Percentiles rank a stretch among this genome's conserved stretches.
phyloP scores from a whole-genome alignment of 805 yeast species.

The Barnettozyma californica region DNA sequence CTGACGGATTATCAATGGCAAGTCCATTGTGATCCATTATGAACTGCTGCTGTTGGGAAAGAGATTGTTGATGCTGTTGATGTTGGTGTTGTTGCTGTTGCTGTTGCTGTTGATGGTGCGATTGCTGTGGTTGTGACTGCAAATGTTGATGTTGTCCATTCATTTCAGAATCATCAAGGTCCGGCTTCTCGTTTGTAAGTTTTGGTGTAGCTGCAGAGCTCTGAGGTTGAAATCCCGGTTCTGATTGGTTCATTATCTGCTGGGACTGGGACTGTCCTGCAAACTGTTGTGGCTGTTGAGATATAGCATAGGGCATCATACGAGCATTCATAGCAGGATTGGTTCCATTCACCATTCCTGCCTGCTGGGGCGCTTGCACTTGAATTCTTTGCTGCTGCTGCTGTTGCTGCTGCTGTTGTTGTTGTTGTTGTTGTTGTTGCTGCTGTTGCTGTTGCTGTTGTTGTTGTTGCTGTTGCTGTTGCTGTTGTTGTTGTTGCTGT shows the following conservation, averaged over 20 bases:
- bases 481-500: conserved; percentile 19
- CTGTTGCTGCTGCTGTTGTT: conserved; percentile 24
- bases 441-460: conserved; percentile 15
- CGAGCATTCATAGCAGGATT: conserved; percentile 1
- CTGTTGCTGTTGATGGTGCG: conserved; percentile 8
- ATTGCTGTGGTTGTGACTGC: conserved; percentile 22
- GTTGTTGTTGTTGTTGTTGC: conserved; percentile 23
- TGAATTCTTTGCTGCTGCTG: background rate
- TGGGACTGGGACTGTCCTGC: background rate
- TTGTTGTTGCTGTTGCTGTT: conserved; percentile 22
- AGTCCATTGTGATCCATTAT: conserved; percentile 13
- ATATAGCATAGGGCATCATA: conserved; percentile 14
- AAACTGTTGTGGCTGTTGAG: background rate
- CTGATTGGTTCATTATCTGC: background rate
- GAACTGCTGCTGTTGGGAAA: background rate
- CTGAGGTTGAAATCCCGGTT: background rate
- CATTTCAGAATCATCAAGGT: background rate
- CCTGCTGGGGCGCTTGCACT: conserved; percentile 5
- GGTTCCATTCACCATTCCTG: conserved; percentile 1
- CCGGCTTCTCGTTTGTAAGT: background rate
- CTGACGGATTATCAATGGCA: conserved; percentile 32
- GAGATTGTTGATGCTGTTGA: background rate
- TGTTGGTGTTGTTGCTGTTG: conserved; percentile 2
- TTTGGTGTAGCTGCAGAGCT: background rate
- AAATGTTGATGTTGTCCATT: conserved; percentile 22